Evolutionary conservation across 768 basidiomycete genomes (phyloP), one percentile per base, ranked within the genome.

Genomic region (Trametes cubensis): DNA sequence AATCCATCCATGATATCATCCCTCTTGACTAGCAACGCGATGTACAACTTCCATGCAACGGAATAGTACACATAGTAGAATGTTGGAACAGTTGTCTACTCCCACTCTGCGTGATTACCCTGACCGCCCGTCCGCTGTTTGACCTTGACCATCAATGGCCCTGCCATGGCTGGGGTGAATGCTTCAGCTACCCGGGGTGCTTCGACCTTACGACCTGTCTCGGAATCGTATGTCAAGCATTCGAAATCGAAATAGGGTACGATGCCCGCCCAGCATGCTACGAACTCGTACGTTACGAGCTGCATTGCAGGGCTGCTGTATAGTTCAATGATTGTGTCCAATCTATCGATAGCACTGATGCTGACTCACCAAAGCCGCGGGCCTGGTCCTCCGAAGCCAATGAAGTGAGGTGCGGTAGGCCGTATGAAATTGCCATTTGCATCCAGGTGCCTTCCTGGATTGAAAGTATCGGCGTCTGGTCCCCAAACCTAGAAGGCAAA

Each of bases 181-280:
- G 42, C 42, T 5, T 44, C 42, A 6, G 17, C 42, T 20, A 44
- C 17, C 17, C 20, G 17, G 15, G 42, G 42, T 14, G 42, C 7
- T 6, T 20, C 20, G 17, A 44, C 15, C 6, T 14, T 6, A 14
- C 20, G 7, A 17, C 42, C 42, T 17, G 42, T 44, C 17, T 14
- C 17, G 20, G 42, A 20, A 17, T 44, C 42, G 42, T 44, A 18
- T 14, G 42, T 44, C 7, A 49, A 42, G 42, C 21, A 30, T 4
- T 11, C 17, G 46, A 57, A 57, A 28, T 47, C 45, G 55, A 47
- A 57, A 46, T 47, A 57, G 23, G 55, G 55, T 34, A 30, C 13
- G 8, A 57, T 47, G n/a, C 45, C 55, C n/a, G 45, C 55, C 30
- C 21, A 26, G 18, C 30, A 46, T 11, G 55, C 45, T 11, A 57